A percentile compares a stretch with the other conserved stretches of the same genome.
phyloP scores from a whole-genome alignment of 177 flowering plant species.

The Vitis hybrid region DNA sequence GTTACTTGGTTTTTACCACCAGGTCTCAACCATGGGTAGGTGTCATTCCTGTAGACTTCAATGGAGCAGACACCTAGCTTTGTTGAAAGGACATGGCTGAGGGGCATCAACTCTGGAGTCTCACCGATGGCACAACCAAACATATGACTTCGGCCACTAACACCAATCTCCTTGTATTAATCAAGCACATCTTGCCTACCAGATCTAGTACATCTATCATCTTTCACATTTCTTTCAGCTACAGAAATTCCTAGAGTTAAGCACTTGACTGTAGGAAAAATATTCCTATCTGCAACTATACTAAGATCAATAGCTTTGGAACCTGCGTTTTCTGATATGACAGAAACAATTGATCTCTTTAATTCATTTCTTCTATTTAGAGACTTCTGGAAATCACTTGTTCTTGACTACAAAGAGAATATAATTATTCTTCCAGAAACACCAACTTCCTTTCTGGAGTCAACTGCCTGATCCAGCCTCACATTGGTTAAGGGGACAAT shows the following conservation, averaged over 20 bases:
- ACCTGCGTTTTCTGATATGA: slow-evolving; percentile 36
- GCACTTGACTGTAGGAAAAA: slow-evolving; percentile 34
- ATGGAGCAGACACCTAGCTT: slow-evolving; percentile 59
- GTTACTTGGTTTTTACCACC: slow-evolving; percentile 12
- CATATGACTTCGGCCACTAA: slow-evolving; percentile 29
- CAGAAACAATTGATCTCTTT: slow-evolving; percentile 38
- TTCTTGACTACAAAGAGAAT: slow-evolving; percentile 52
- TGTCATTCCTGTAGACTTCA: slow-evolving; percentile 58
- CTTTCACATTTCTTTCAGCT: slow-evolving; percentile 46
- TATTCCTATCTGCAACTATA: slow-evolving; percentile 40
- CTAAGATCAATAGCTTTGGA: slow-evolving; percentile 36
- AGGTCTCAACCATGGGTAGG: slow-evolving; percentile 63
- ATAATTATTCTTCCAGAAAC: slow-evolving; percentile 53
- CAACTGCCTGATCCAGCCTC: slow-evolving; percentile 60
- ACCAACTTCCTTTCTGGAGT: slow-evolving; percentile 60
- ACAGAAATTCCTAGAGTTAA: slow-evolving; percentile 23
- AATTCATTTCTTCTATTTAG: slow-evolving; percentile 51
- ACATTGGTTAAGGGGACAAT: slow-evolving; percentile 74
- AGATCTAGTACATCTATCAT: slow-evolving; percentile 38
- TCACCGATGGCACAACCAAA: slow-evolving; percentile 69
- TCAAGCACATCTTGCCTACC: slow-evolving; percentile 30
- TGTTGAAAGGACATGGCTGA: slow-evolving; percentile 61
- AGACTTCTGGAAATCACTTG: slow-evolving; percentile 51
- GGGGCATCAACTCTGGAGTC: slow-evolving; percentile 66
- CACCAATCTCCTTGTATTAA: too few species aligned